Base-by-base conservation (phyloP, 129 eudicot genomes). In the Helianthus tuberosus region DNA sequence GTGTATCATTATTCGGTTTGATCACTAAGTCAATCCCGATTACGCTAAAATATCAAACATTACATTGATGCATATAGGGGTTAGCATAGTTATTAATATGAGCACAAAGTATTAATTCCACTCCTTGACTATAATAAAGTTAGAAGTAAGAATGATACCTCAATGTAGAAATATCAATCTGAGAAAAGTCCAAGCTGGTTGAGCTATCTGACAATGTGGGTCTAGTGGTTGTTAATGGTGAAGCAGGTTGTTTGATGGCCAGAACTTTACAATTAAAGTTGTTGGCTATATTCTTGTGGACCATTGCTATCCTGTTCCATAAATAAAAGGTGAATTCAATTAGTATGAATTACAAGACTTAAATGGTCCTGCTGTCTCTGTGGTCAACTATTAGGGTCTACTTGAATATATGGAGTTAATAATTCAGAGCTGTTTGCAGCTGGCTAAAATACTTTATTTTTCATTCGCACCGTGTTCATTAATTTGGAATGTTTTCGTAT, bases 111-210 rank as follows among this genome's bases (percentile, higher is more conserved):
- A 55, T 20, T 9, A 17, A 55, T 55, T 20, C 4, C 62, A 20
- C 35, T 3, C 62, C 1, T 55, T 20, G 36, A n/a, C n/a, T n/a
- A n/a, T n/a, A n/a, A n/a, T n/a, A n/a, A 32, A 32, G 27, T 16
- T 7, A 43, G 8, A 65, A 47, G 68, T 43, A 16, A 35, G 39
- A 76, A 76, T 36, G 89, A 69, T 53, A 92, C 97, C 95, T 87
- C 41, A 92, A 75, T 16, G 86, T 76, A 73, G 87, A 66, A 67
- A 92, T 83, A 38, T 92, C 97, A 68, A 92, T 92, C 73, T 92
- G 97, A 27, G 97, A 92, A 85, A 89, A 92, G 86, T 86, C 96
- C 93, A 92, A 67, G 84, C 83, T 82, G 54, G 86, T 85, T 74
- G 88, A 84, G 79, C 90, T 78, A 55, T 82, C 80, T 36, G 82